These are phyloP conservation scores for Solanum etuberosum DNA, from an alignment of 257 asterid genomes.

Conservation along the genomic window DNA sequence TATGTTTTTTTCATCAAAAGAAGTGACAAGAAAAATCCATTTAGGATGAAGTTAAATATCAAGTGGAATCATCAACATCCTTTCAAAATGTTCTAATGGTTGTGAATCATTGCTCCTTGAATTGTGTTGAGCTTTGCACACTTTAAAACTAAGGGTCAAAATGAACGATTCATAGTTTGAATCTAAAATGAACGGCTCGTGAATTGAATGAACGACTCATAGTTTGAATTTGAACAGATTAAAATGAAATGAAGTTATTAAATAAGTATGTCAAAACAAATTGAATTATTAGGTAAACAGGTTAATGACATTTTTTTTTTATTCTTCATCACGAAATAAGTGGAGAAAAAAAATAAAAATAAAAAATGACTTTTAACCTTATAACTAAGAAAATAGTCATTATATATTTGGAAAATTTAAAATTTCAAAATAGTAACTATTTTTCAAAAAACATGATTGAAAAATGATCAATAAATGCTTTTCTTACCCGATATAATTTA, in stretches of 20 bases:
- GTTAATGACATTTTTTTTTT: too few species aligned
- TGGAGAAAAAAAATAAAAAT: background rate
- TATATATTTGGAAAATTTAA: background rate
- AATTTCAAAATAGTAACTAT: background rate
- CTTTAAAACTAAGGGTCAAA: background rate
- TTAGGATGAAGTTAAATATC: background rate
- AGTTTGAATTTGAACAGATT: background rate
- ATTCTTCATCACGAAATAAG: background rate
- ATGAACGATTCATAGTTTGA: fast-evolving
- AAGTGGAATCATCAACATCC: background rate
- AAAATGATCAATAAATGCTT: background rate
- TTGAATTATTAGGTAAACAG: too few species aligned
- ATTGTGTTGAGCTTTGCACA: background rate
- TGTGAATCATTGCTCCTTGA: background rate
- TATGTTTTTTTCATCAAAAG: background rate
- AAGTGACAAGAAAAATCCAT: background rate
- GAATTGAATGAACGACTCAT: too few species aligned
- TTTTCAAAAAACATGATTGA: background rate
- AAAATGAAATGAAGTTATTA: background rate
- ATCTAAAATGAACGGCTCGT: too few species aligned
- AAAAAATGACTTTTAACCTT: background rate
- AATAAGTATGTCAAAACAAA: background rate
- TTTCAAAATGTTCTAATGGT: background rate
- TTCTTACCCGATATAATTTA: background rate
- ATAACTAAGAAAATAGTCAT: background rate